Evolutionary conservation across 768 basidiomycete species (phyloP).

Genomic region (Rubroboletus satanas): DNA sequence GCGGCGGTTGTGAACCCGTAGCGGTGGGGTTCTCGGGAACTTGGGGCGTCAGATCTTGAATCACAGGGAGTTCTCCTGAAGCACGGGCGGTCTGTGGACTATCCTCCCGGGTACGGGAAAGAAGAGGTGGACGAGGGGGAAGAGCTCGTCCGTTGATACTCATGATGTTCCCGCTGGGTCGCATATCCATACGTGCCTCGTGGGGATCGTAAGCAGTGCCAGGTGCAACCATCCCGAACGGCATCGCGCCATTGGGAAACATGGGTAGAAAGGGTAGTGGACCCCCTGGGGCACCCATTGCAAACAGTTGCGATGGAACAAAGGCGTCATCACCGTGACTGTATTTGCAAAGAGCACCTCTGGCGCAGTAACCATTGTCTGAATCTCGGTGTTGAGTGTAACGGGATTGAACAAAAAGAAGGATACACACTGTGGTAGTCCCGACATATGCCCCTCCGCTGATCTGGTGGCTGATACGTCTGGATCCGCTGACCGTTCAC

Average conservation of each 20-base stretch:
- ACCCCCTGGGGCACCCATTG: constrained; percentile 43
- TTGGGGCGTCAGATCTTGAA: constrained; percentile 76
- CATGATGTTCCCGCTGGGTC: constrained; percentile 40
- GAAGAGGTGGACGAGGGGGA: constrained; percentile 52
- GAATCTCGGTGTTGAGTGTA: constrained; percentile 10
- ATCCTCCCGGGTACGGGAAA: constrained; percentile 55
- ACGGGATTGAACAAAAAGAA: constrained; percentile 1
- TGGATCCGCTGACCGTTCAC: constrained; percentile 48
- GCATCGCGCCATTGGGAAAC: constrained; percentile 54
- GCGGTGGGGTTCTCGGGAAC: constrained; percentile 32
- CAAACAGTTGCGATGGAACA: constrained; percentile 65
- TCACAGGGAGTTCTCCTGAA: constrained; percentile 76
- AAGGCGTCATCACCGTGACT: constrained; percentile 90
- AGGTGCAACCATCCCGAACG: constrained; percentile 47
- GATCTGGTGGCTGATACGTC: constrained; percentile 68
- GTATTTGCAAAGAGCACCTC: constrained; percentile 86
- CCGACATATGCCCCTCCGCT: constrained; percentile 74
- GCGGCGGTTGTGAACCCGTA: constrained; percentile 17
- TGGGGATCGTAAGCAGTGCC: constrained; percentile 69
- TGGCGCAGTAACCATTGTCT: constrained; percentile 91
- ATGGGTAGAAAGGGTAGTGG: constrained; percentile 67
- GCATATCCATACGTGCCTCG: constrained; percentile 79
- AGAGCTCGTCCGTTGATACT: constrained; percentile 31
- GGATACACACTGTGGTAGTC: constrained; percentile 84
- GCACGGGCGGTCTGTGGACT: constrained; percentile 38